Base-by-base conservation (phyloP, 768 basidiomycete species). In the Collybia mongolica region DNA sequence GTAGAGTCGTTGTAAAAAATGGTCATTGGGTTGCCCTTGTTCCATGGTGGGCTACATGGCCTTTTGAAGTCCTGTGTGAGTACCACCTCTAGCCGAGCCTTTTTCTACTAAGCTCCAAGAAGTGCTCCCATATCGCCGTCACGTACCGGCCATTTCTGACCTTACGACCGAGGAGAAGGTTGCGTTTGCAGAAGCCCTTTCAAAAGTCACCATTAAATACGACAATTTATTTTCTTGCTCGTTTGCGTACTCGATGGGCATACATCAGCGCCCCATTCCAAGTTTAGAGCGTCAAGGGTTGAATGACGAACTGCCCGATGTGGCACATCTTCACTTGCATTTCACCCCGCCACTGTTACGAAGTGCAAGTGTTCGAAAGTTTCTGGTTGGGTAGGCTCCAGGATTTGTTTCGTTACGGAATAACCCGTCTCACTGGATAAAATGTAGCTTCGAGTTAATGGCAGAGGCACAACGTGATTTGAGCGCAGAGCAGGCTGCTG, bases 31-130 rank as follows among this genome's bases (percentile, higher is more conserved):
- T 89, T 2, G 91, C 86, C 0, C 61, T 96, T 1, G 93, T 95
- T 2, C 94, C 94, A 2, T 96, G 91, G 86, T 97, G 94, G 94
- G 94, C 93, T 5, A 81, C 82, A 26, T 97, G 93, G 94, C 94
- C 94, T 0, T 97, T 85, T 62, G 94, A 97, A 65, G 75, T 86
- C 15, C 69, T 95, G 58, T 63, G 89, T 88, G 58, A 59, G 75
- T 69, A n/a, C 26, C 11, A 19, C 18, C 24, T 18, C 5, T 39
- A 6, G 28, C 42, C 29, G 6, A 28, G 24, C 18, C 6, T 17
- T 12, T 37, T 41, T 35, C 54, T 50, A 38, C 45, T 49, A 38
- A 38, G 39, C 36, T 55, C 52, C 9, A 44, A 40, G 3, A 53
- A 91, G 90, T 93, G 44, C 70, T 93, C 24, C 89, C 90, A 0